A percentile compares a stretch with the other conserved stretches of the same genome.
Conservation (phyloP, 306 rosid species). For the Gleditsia sinensis region DNA sequence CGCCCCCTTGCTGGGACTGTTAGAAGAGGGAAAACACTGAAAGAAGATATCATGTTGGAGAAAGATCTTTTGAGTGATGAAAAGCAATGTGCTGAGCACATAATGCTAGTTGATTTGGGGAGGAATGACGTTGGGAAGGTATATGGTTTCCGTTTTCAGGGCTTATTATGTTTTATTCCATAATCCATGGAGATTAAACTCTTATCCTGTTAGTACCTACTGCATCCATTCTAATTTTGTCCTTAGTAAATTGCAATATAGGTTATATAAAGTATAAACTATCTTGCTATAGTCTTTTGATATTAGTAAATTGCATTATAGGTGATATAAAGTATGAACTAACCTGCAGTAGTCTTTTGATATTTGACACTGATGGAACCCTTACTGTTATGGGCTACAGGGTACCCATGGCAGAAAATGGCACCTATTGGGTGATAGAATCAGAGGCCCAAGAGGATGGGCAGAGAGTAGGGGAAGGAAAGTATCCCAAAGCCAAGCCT, state of each 20-base stretch:
- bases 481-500: no score
- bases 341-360: background rate
- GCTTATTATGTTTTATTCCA: constrained; percentile 8
- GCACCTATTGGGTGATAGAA: no score
- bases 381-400: no score
- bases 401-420: no score
- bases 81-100: constrained; percentile 94
- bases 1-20: constrained; percentile 97
- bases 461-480: no score
- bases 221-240: no score
- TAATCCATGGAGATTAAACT: background rate
- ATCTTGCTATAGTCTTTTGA: background rate
- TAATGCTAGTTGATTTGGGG: constrained; percentile 95
- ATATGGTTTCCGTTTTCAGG: constrained; percentile 30
- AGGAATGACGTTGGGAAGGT: constrained; percentile 99
- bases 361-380: no score
- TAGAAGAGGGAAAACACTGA: constrained; percentile 89
- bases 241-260: background rate
- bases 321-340: background rate
- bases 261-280: background rate
- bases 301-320: background rate
- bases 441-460: no score
- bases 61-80: constrained; percentile 77
- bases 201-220: background rate
- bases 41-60: constrained; percentile 85